Percentiles rank a stretch among this genome's conserved stretches.
Evolutionary conservation across 2,329 filamentous ascomycete genomes (phyloP).

Genomic region (Ophiostoma triangulosporum): DNA sequence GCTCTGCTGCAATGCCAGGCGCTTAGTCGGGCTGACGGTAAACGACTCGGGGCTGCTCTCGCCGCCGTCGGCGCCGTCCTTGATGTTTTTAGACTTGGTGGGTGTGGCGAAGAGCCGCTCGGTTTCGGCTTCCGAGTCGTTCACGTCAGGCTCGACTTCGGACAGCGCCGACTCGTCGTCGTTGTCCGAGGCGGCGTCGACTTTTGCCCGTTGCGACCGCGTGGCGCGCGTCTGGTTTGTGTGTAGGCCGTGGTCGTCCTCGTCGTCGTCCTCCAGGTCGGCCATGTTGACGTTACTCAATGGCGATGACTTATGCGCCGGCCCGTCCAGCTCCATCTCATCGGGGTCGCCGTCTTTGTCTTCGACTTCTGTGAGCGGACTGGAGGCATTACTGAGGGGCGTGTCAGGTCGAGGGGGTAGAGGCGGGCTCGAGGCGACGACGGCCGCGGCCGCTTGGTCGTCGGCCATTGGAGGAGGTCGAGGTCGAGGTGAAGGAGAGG

Average conservation of each 20-base stretch:
- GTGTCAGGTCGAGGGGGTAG: constrained; percentile 34
- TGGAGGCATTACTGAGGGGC: constrained; percentile 64
- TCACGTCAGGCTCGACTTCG: constrained; percentile 32
- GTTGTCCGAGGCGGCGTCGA: constrained; percentile 14
- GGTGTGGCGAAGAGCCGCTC: constrained; percentile 88
- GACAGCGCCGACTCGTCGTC: constrained; percentile 35
- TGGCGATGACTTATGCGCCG: constrained; percentile 16
- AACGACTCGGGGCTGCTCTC: constrained; percentile 37
- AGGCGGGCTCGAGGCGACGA: constrained; percentile 35
- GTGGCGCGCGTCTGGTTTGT: not conserved
- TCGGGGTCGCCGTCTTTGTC: constrained; percentile 63
- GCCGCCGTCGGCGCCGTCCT: constrained; percentile 14
- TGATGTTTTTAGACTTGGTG: constrained; percentile 33
- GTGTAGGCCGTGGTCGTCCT: not conserved
- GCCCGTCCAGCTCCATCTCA: constrained; percentile 34
- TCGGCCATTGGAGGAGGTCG: constrained; percentile 30
- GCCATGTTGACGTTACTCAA: constrained; percentile 15
- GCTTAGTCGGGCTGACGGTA: constrained; percentile 32
- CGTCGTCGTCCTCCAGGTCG: constrained; percentile 14
- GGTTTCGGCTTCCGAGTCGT: constrained; percentile 79
- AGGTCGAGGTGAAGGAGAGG: not conserved
- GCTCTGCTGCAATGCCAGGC: constrained; percentile 1
- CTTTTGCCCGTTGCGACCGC: constrained; percentile 2
- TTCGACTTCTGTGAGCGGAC: constrained; percentile 85
- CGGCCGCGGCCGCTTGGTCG: constrained; percentile 31